phyloP scores from a whole-genome alignment of 352 stramenopile species.

The Globisporangium viniferum region DNA sequence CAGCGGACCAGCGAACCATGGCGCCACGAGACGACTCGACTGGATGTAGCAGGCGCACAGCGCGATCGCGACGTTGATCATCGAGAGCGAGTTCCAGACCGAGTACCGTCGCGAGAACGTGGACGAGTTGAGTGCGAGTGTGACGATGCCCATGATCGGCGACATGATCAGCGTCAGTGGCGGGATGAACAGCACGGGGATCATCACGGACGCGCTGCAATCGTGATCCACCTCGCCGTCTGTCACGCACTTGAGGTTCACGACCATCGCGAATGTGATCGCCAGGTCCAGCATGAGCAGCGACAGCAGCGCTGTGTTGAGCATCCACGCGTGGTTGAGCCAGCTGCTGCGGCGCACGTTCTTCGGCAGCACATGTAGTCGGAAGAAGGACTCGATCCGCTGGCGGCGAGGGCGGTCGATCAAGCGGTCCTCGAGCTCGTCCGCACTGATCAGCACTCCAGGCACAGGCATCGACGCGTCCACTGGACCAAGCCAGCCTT shows the following conservation, averaged over 20 bases:
- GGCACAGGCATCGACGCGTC: conserved; percentile 71
- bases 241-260: conserved; percentile 78
- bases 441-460: conserved; percentile 63
- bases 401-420: conserved; percentile 38
- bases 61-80: conserved; percentile 66
- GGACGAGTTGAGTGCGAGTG: conserved; percentile 63
- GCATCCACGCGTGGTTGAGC: conserved; percentile 62
- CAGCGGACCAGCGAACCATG: conserved; percentile 75
- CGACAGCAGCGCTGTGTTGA: conserved; percentile 55
- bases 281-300: conserved; percentile 75
- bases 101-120: conserved; percentile 69
- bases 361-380: conserved; percentile 43
- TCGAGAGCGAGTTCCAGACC: conserved; percentile 80
- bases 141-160: conserved; percentile 73
- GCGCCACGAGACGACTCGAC: conserved; percentile 66
- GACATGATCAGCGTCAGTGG: conserved; percentile 69
- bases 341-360: conserved; percentile 57
- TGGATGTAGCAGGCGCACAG: conserved; percentile 62
- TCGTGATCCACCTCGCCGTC: conserved; percentile 64
- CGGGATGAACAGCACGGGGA: conserved; percentile 65
- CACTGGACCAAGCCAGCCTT: conserved; percentile 67
- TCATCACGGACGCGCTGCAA: conserved; percentile 70
- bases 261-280: conserved; percentile 77
- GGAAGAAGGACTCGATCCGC: conserved; percentile 42
- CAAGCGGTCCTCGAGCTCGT: conserved; percentile 62